A percentile compares a stretch with the other conserved stretches of the same genome.
phyloP scores from a whole-genome alignment of 2,329 filamentous ascomycete genomes.

The Drechslerella dactyloides region DNA sequence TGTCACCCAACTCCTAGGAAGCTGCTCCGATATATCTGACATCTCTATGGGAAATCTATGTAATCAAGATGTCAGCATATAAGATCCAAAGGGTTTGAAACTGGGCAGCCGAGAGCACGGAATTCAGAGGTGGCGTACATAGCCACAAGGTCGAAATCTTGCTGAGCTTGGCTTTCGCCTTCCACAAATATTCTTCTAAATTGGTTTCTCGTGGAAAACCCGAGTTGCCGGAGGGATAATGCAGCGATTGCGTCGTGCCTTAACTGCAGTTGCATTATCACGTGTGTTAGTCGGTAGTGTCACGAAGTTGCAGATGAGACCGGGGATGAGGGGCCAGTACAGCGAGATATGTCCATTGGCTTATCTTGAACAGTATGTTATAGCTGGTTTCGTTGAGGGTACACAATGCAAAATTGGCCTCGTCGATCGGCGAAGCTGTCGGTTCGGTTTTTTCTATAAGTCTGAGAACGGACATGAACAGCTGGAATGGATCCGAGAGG shows the following conservation, averaged over 20 bases:
- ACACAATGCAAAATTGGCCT: slow-evolving; percentile 68
- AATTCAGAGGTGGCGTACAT: slow-evolving; percentile 39
- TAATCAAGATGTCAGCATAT: slow-evolving; percentile 22
- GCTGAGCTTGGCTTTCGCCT: slow-evolving; percentile 62
- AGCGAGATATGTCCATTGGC: slow-evolving; percentile 76
- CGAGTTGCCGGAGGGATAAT: slow-evolving; percentile 71
- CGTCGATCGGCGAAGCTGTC: slow-evolving; percentile 78
- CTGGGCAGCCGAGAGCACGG: background rate
- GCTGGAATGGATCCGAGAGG: slow-evolving; percentile 85
- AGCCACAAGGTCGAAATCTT: slow-evolving; percentile 65
- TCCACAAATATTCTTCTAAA: slow-evolving; percentile 85
- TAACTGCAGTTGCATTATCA: slow-evolving; percentile 63
- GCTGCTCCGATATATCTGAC: slow-evolving; percentile 50
- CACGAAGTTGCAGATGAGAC: background rate
- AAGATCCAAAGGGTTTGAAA: background rate
- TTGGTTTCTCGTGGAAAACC: slow-evolving; percentile 70
- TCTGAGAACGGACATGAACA: slow-evolving; percentile 94
- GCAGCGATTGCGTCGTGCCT: slow-evolving; percentile 77
- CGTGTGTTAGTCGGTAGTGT: slow-evolving; percentile 31
- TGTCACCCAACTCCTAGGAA: background rate
- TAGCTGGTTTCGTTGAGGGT: slow-evolving; percentile 68
- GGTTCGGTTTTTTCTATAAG: slow-evolving; percentile 76
- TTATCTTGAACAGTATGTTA: slow-evolving; percentile 92
- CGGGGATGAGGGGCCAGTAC: slow-evolving; percentile 45
- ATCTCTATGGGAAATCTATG: slow-evolving; percentile 53